A percentile compares a stretch with the other conserved stretches of the same genome.
These are phyloP conservation scores for Termitomyces bulborhizus DNA, from an alignment of 768 basidiomycete species.

Conservation along the genomic window DNA sequence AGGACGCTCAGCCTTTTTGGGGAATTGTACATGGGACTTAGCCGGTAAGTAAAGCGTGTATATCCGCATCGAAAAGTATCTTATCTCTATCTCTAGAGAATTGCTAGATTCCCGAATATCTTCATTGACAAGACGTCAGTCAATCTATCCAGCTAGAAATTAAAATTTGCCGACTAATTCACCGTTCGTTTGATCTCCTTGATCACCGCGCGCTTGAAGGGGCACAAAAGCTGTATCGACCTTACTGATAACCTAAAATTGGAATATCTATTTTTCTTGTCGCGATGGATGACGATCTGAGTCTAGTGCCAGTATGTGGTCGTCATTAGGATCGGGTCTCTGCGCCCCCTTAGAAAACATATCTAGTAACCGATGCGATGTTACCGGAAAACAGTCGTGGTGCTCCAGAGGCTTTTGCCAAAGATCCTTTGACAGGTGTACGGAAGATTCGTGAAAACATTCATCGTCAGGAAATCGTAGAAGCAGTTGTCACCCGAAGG, in stretches of 20 bases:
- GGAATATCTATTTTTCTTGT: constrained; percentile 28
- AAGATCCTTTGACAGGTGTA: constrained; percentile 38
- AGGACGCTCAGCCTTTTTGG: constrained; percentile 31
- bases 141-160: constrained; percentile 34
- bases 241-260: background rate
- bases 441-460: constrained; percentile 43
- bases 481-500: constrained; percentile 29
- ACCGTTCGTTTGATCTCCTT: constrained; percentile 17
- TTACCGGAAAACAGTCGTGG: constrained; percentile 30
- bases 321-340: background rate
- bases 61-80: background rate
- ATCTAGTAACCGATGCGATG: constrained; percentile 39
- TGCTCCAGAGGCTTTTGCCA: constrained; percentile 33
- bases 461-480: constrained; percentile 35
- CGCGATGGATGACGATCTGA: constrained; percentile 41
- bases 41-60: constrained; percentile 24
- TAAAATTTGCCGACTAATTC: constrained; percentile 32
- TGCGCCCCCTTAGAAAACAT: background rate
- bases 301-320: constrained; percentile 40
- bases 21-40: constrained; percentile 36
- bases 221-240: background rate
- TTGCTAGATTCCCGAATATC: constrained; percentile 23
- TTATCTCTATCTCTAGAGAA: constrained; percentile 20
- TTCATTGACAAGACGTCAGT: constrained; percentile 25
- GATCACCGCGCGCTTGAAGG: background rate